phyloP scores from a whole-genome alignment of 306 rosid genomes.

The Cicer arietinum region DNA sequence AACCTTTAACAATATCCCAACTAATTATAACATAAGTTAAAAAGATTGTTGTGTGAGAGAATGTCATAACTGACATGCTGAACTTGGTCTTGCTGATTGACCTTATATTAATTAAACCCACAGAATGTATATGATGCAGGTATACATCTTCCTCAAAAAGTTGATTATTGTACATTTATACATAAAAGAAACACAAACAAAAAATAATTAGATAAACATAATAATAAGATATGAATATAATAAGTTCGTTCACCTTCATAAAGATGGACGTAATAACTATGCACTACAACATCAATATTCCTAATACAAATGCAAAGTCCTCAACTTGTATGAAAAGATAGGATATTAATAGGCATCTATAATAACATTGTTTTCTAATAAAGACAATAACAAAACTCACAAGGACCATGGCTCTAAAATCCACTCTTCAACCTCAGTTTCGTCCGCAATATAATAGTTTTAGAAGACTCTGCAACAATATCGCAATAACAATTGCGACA shows the following conservation, averaged over 20 bases:
- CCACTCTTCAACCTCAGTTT: too few relatives aligned
- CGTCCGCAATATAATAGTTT: too few relatives aligned
- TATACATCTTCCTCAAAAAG: conserved; percentile 7
- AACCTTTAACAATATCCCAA: too few relatives aligned
- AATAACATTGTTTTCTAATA: conserved; percentile 20
- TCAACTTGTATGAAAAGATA: conserved; percentile 30
- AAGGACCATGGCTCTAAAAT: not conserved
- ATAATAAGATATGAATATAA: not conserved
- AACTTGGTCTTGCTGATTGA: too few relatives aligned
- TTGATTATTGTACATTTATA: not conserved
- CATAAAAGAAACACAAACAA: not conserved
- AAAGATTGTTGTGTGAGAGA: too few relatives aligned
- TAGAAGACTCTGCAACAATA: too few relatives aligned
- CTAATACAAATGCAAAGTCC: conserved; percentile 22
- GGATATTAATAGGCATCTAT: conserved; percentile 24
- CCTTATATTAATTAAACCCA: too few relatives aligned
- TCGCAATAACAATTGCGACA: too few relatives aligned
- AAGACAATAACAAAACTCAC: conserved; percentile 23
- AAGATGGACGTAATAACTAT: conserved; percentile 23
- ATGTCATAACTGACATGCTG: too few relatives aligned
- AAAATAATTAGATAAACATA: not conserved
- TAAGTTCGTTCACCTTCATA: not conserved
- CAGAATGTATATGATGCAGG: not conserved
- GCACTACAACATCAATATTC: not conserved
- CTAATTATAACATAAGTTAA: too few relatives aligned